Conservation (phyloP, 352 stramenopile genomes). For the Phytophthora chlamydospora region DNA sequence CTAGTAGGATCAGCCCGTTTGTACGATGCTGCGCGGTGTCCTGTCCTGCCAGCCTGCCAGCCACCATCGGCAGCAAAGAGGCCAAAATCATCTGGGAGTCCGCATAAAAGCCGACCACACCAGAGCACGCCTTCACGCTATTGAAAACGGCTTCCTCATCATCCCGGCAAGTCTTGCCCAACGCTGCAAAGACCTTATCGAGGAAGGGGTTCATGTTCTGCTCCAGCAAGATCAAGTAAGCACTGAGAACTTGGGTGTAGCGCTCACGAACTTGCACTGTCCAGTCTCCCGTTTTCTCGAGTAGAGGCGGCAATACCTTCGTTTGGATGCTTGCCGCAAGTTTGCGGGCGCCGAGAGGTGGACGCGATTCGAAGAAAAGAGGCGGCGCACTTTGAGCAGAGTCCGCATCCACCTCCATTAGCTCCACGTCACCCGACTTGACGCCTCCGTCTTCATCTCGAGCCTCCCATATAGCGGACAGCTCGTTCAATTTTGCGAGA, state of each 20-base stretch:
- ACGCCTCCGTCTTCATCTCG: constrained; percentile 27
- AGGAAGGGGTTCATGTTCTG: constrained; percentile 71
- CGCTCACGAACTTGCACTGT: constrained; percentile 79
- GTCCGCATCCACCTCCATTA: constrained; percentile 48
- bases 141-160: constrained; percentile 69
- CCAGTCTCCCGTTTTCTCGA: constrained; percentile 83
- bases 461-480: constrained; percentile 56
- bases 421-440: constrained; percentile 28
- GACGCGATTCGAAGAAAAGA: constrained; percentile 56
- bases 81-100: constrained; percentile 78
- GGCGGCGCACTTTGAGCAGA: constrained; percentile 29
- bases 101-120: constrained; percentile 71
- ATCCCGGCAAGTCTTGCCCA: constrained; percentile 79
- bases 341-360: constrained; percentile 50
- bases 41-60: constrained; percentile 66
- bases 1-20: constrained; percentile 76
- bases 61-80: constrained; percentile 75
- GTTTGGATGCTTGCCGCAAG: constrained; percentile 53
- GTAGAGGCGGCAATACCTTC: constrained; percentile 56
- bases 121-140: constrained; percentile 67
- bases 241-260: constrained; percentile 73
- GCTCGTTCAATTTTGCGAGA: constrained; percentile 49
- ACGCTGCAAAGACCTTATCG: constrained; percentile 73
- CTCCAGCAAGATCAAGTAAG: constrained; percentile 72
- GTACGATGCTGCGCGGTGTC: constrained; percentile 82